Evolutionary conservation across 2,329 filamentous ascomycete genomes (phyloP), one percentile per base, ranked within the genome.

Genomic region (Phialophora expanda): DNA sequence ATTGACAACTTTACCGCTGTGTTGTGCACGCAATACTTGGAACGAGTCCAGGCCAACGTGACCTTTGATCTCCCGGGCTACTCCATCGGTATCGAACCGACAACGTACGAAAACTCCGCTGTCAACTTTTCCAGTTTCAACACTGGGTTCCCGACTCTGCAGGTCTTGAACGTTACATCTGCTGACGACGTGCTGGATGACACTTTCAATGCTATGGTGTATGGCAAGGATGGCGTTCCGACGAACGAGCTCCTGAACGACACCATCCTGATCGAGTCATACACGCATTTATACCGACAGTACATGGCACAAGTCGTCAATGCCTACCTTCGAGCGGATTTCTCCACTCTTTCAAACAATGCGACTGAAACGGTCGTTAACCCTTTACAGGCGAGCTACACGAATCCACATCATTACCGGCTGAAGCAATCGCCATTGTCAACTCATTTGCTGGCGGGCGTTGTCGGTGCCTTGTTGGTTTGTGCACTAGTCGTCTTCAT

Each of bases 31-130:
- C 67, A 69, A 54, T 61, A 66, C 53, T 28, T 73, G 11, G 66
- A 73, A n/a, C 63, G 69, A 50, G 66, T 73, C 3, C 59, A 73
- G 14, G 62, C 67, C 4, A 66, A 68, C n/a, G 61, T 61, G n/a
- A 68, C 51, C 11, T 65, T 71, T 24, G 41, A 56, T 17, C 50
- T 70, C 30, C 68, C 67, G 1, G 56, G 62, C 63, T 61, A 59
- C 17, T 54, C 61, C 14, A 65, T 69, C 22, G 22, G 51, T 11
- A 61, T 38, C 17, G 50, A 60, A 3, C 65, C 67, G 5, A 54
- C 32, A 11, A 58, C 65, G 12, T 46, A 56, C 1, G 51, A 61
- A 14, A 55, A 56, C 32, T 67, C 67, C 20, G 61, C 62, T 7
- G 59, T 60, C 8, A 64, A 62, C 54, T 69, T 67, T 30, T 67